These are phyloP conservation scores for Wallacemonas sp. DNA, from an alignment of 208 protist genomes.

Conservation along the genomic window DNA sequence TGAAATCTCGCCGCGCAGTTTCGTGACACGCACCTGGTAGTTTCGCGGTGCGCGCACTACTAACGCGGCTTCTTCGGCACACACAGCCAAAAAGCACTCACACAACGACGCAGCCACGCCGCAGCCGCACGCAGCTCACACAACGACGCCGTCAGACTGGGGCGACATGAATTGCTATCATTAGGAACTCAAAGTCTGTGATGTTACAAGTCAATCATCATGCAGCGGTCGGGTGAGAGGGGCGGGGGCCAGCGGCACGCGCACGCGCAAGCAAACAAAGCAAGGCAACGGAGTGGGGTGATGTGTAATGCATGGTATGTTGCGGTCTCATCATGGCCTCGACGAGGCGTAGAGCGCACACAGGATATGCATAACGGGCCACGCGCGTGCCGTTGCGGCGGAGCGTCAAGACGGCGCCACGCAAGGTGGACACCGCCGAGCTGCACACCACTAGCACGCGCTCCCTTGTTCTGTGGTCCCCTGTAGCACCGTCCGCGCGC, in stretches of 20 bases:
- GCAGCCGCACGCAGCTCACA: background rate
- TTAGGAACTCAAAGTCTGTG: constrained; percentile 4
- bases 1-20: constrained; percentile 8
- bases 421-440: constrained; percentile 2
- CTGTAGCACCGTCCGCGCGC: background rate
- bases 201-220: constrained; percentile 1
- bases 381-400: constrained; percentile 9
- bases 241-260: no score
- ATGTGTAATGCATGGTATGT: constrained; percentile 7
- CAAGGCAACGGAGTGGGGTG: no score
- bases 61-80: background rate
- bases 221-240: no score
- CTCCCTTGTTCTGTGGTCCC: constrained; percentile 10
- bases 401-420: constrained; percentile 7
- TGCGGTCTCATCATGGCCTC: constrained; percentile 5
- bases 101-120: background rate
- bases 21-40: constrained; percentile 4
- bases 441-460: constrained; percentile 6
- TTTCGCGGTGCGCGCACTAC: background rate
- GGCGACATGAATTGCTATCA: constrained; percentile 5
- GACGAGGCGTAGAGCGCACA: constrained; percentile 10
- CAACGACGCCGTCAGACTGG: background rate
- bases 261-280: no score
- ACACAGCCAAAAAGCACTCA: background rate
- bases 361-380: constrained; percentile 10